Evolutionary conservation across 2,329 filamentous ascomycete genomes (phyloP), one percentile per base, ranked within the genome.

Genomic region (Ascochyta lentis): DNA sequence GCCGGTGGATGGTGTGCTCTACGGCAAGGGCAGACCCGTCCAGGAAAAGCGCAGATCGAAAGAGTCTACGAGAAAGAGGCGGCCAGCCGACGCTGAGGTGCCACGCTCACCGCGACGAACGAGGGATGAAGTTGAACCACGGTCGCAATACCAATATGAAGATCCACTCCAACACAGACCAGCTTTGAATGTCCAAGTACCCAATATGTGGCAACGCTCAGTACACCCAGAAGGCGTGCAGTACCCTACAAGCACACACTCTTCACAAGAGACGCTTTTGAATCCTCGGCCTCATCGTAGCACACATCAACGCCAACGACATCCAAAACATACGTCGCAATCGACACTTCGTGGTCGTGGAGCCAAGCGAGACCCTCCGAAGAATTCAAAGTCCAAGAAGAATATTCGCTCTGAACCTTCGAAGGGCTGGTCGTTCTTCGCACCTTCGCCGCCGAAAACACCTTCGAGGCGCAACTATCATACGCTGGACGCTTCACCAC

Each of bases 211-310:
- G 66, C 59, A 73, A 43, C 70, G 68, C 26, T 45, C 67, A 9
- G 64, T 67, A 16, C 62, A 65, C 19, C 59, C 66, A 5, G 64
- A 49, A 33, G 29, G 24, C 35, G n/a, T 16, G 6, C 31, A 54
- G 22, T 63, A 64, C 26, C 56, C 65, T 13, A 60, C 47, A 34
- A 72, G 63, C 47, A 54, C 47, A 8, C 64, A 69, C 24, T 72
- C 71, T 1, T 76, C 73, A 0, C 67, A 74, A 31, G 73, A 76
- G 51, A 70, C 67, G 48, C 58, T 76, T 2, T 54, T 76, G 37
- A 74, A 76, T 29, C 73, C 73, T 7, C 69, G 71, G n/a, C 72
- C 72, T 27, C 67, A 74, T 41, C 61, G 73, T 40, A 72, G 67
- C 40, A 67, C 64, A 40, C 70, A 70, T 33, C 63, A 68, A 34